These are phyloP conservation scores for Heliamphora exappendiculata DNA, from an alignment of 148 eudicot genomes.

Conservation along the genomic window DNA sequence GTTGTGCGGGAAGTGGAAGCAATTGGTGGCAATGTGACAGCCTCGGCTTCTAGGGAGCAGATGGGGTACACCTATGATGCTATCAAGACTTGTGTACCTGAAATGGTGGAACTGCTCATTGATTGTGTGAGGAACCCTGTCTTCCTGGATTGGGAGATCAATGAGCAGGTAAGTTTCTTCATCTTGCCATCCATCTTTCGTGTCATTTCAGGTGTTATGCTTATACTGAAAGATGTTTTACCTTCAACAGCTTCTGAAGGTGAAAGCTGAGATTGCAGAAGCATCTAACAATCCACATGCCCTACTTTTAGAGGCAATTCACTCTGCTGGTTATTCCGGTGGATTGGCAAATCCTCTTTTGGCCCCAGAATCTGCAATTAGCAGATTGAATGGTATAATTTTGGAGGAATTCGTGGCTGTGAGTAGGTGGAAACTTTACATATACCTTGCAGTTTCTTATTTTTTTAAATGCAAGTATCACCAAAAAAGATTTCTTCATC, in stretches of 20 bases:
- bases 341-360: slow-evolving; percentile 54
- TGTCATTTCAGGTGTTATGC: background rate
- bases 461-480: background rate
- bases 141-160: slow-evolving; percentile 73
- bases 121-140: slow-evolving; percentile 65
- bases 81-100: slow-evolving; percentile 60
- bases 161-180: slow-evolving; percentile 36
- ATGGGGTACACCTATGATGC: slow-evolving; percentile 89
- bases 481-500: background rate
- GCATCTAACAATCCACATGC: slow-evolving; percentile 52
- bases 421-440: slow-evolving; percentile 18
- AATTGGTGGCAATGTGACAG: slow-evolving; percentile 72
- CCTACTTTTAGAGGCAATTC: slow-evolving; percentile 54
- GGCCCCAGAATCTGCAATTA: slow-evolving; percentile 45
- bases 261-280: slow-evolving; percentile 54
- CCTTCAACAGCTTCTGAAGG: slow-evolving; percentile 42
- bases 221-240: slow-evolving; percentile 9
- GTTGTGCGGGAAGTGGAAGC: slow-evolving; percentile 95
- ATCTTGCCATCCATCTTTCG: background rate
- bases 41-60: slow-evolving; percentile 90
- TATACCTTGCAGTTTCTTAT: background rate
- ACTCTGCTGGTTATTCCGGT: slow-evolving; percentile 60
- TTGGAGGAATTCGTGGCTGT: slow-evolving; percentile 57
- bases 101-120: slow-evolving; percentile 56
- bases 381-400: slow-evolving; percentile 37